Evolutionary conservation across 225 moss, liverwort and hornwort genomes (phyloP), one percentile per base, ranked within the genome.

Genomic region (Physcomitrellopsis africana): DNA sequence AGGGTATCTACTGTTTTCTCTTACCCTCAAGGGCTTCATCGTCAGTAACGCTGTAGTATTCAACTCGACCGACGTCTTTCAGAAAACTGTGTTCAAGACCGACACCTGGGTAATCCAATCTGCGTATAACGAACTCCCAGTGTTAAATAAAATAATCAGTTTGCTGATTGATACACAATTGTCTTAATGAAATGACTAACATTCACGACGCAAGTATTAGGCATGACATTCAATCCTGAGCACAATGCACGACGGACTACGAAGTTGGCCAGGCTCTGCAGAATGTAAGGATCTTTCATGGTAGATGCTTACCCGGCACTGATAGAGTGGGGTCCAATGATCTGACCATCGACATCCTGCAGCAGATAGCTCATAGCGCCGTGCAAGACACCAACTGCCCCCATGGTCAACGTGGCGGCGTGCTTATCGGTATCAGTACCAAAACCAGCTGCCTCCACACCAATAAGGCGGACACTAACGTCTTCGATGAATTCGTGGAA

Each of bases 51-150:
- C 94, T 94, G 46, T 89, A 92, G 59, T 99, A 99, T 56, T 99
- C 94, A 53, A 91, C 94, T 67, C 97, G 88, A 45, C 92, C 92
- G 22, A 90, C 42, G 53, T 90, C 91, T 63, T 94, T 99, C 0
- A 99, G 85, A 49, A 99, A 99, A 84, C 97, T 99, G 79, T 94
- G 97, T 71, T 99, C 97, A 14, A 94, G 97, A 54, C 97, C 97
- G 27, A 99, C 94, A 70, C 97, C 97, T 51, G 94, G 97, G 41
- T 99, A 99, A 83, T 99, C 97, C 82, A 99, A 83, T 76, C 96
- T 96, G 83, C 61, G 65, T 70, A 79, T 51, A 29, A 80, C 59
- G 66, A 65, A 65, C 51, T 67, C 47, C 41, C 43, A 5, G 7
- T 7, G 7, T 37, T 2, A 37, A 37, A 7, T 37, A 37, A 37